Evolutionary conservation across 1,284 basidiomycete species (phyloP).

Genomic region (Cutaneotrichosporon curvatum): DNA sequence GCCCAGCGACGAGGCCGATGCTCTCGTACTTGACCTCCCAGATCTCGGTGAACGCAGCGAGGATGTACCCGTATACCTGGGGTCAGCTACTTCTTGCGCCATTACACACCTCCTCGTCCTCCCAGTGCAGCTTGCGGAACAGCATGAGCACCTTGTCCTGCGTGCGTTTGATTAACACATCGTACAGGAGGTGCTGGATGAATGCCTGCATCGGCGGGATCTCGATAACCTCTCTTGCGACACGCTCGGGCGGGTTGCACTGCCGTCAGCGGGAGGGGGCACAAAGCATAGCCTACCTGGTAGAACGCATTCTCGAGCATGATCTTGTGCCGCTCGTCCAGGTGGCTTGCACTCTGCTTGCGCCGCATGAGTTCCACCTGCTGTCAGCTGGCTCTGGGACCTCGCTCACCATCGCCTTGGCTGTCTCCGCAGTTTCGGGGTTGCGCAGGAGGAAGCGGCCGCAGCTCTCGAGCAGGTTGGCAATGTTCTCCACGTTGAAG

Average conservation of each 20-base stretch:
- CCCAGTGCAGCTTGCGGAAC: conserved; percentile 90
- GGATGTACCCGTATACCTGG: conserved; percentile 46
- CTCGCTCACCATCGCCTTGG: conserved; percentile 45
- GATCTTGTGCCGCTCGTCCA: conserved; percentile 81
- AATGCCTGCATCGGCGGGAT: conserved; percentile 85
- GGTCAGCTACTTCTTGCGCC: conserved; percentile 15
- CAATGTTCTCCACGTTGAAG: conserved; percentile 87
- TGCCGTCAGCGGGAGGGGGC: conserved; percentile 39
- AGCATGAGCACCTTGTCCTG: conserved; percentile 89
- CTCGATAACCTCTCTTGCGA: conserved; percentile 70
- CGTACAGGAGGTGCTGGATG: conserved; percentile 84
- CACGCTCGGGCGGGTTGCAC: conserved; percentile 95
- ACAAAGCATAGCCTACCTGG: conserved; percentile 54
- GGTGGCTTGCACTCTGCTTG: conserved; percentile 84
- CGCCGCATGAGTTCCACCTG: conserved; percentile 89
- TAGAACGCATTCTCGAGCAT: conserved; percentile 98
- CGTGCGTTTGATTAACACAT: conserved; percentile 81
- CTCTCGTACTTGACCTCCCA: conserved; percentile 94
- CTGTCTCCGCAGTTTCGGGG: conserved; percentile 79
- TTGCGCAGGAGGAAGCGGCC: conserved; percentile 84
- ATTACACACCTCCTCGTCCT: conserved; percentile 54
- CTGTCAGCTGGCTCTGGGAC: neutral
- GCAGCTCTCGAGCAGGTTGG: conserved; percentile 85
- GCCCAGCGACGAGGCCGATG: conserved; percentile 83
- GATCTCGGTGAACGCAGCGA: conserved; percentile 85